A percentile compares a stretch with the other conserved stretches of the same genome.
phyloP scores from a whole-genome alignment of 192 early-diverging fungal species.

The Mycoemilia scoparia region DNA sequence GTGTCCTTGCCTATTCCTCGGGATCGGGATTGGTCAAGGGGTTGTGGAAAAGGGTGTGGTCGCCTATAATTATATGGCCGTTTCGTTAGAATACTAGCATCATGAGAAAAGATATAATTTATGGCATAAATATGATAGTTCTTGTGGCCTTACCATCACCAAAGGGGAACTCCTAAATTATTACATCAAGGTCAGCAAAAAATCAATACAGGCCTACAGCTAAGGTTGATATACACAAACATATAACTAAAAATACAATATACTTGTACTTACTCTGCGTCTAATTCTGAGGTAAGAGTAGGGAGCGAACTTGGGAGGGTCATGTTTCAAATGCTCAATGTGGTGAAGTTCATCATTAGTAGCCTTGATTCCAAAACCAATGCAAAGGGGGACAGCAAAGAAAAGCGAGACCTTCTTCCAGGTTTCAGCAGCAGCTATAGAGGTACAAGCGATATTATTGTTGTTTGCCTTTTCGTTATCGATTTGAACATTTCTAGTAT shows the following conservation, averaged over 20 bases:
- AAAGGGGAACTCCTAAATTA: slow-evolving; percentile 25
- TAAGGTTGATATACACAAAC: too few relatives aligned
- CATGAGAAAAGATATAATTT: too few relatives aligned
- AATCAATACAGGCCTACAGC: too few relatives aligned
- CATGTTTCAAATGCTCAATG: slow-evolving; percentile 29
- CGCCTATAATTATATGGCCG: too few relatives aligned
- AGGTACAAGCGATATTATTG: not conserved
- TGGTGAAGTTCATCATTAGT: slow-evolving; percentile 25
- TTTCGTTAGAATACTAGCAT: too few relatives aligned
- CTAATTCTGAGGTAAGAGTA: slow-evolving; percentile 25
- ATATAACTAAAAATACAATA: too few relatives aligned
- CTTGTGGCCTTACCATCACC: too few relatives aligned
- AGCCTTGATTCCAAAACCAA: slow-evolving; percentile 15
- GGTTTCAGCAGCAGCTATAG: slow-evolving; percentile 22
- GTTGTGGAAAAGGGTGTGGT: slow-evolving; percentile 28
- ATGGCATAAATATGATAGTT: too few relatives aligned
- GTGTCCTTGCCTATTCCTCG: slow-evolving; percentile 17
- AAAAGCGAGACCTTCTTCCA: slow-evolving; percentile 28
- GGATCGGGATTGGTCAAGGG: slow-evolving; percentile 27
- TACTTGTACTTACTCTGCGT: too few relatives aligned
- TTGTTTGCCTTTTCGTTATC: not conserved
- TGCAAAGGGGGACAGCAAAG: slow-evolving; percentile 12
- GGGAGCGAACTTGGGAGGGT: slow-evolving; percentile 20
- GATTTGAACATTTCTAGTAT: not conserved
- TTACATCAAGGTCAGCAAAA: too few relatives aligned